Percentiles rank a stretch among this genome's conserved stretches.
These are phyloP conservation scores for Trametes punicea DNA, from an alignment of 768 basidiomycete genomes.

Conservation along the genomic window DNA sequence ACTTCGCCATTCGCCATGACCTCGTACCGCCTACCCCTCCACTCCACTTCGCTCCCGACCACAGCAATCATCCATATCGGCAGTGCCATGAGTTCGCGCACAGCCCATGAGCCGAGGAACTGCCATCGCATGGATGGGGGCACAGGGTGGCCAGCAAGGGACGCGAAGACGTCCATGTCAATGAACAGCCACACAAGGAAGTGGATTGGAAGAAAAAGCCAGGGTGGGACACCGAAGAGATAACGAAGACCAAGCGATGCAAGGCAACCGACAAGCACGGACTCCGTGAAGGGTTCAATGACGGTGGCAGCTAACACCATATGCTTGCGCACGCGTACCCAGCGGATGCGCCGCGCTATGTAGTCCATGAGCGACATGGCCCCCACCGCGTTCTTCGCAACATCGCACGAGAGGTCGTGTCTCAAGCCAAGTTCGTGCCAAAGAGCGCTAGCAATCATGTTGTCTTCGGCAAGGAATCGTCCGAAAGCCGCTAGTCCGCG, in stretches of 20 bases:
- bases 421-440: slow-evolving; percentile 91
- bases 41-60: slow-evolving; percentile 73
- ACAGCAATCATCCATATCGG: slow-evolving; percentile 88
- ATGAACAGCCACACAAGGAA: slow-evolving; percentile 68
- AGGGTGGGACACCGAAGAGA: slow-evolving; percentile 48
- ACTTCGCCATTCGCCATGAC: slow-evolving; percentile 75
- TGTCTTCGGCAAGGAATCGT: slow-evolving; percentile 93
- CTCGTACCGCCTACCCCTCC: slow-evolving; percentile 82
- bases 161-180: slow-evolving; percentile 80
- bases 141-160: slow-evolving; percentile 66
- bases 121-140: slow-evolving; percentile 41
- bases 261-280: slow-evolving; percentile 65
- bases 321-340: slow-evolving; percentile 95
- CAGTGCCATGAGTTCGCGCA: slow-evolving; percentile 77
- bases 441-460: slow-evolving; percentile 89
- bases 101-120: slow-evolving; percentile 77
- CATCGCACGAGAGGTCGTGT: slow-evolving; percentile 89
- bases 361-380: slow-evolving; percentile 85
- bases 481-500: slow-evolving; percentile 77
- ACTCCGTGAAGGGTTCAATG: slow-evolving; percentile 91
- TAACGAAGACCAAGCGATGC: slow-evolving; percentile 52
- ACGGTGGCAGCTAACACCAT: slow-evolving; percentile 89
- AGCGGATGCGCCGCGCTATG: slow-evolving; percentile 84
- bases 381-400: slow-evolving; percentile 85
- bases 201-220: slow-evolving; percentile 57